phyloP scores from a whole-genome alignment of 2,329 filamentous ascomycete species.

The Alternaria tenuissima region DNA sequence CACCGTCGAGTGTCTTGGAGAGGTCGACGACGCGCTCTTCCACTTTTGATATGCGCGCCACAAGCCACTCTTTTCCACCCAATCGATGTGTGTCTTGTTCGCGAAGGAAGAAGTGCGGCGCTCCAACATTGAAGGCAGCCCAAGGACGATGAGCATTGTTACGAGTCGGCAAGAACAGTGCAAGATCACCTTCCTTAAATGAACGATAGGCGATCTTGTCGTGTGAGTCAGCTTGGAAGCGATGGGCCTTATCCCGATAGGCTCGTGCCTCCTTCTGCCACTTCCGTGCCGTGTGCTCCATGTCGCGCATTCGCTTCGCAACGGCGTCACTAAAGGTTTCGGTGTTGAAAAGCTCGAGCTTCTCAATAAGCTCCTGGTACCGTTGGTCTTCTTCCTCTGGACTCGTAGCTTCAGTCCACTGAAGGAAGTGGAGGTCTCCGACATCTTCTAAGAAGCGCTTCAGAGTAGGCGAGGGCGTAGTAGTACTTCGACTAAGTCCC shows the following conservation, averaged over 20 bases:
- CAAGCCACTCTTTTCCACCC: constrained; percentile 89
- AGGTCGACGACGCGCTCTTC: constrained; percentile 94
- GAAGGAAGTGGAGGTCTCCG: constrained; percentile 75
- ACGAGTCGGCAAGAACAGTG: constrained; percentile 89
- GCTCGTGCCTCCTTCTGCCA: constrained; percentile 87
- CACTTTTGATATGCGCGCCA: constrained; percentile 88
- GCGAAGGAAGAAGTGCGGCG: constrained; percentile 94
- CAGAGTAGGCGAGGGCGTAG: constrained; percentile 64
- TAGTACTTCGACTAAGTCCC: constrained; percentile 60
- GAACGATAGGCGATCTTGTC: constrained; percentile 96
- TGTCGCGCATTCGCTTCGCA: constrained; percentile 88
- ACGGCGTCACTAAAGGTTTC: constrained; percentile 86
- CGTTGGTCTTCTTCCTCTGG: constrained; percentile 72
- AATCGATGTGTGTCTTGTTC: constrained; percentile 91
- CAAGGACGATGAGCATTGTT: constrained; percentile 95
- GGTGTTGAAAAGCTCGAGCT: constrained; percentile 80
- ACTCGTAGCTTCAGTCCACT: constrained; percentile 80
- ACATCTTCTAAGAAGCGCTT: constrained; percentile 67
- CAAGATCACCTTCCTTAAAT: constrained; percentile 96
- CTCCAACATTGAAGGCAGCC: constrained; percentile 98
- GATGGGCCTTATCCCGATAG: constrained; percentile 87
- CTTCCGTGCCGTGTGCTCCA: constrained; percentile 91
- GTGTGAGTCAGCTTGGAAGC: constrained; percentile 82
- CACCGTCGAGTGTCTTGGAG: constrained; percentile 73
- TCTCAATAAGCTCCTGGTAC: constrained; percentile 77